Evolutionary conservation across 2,329 filamentous ascomycete genomes (phyloP).

Genomic region (Penicillium griseofulvum): DNA sequence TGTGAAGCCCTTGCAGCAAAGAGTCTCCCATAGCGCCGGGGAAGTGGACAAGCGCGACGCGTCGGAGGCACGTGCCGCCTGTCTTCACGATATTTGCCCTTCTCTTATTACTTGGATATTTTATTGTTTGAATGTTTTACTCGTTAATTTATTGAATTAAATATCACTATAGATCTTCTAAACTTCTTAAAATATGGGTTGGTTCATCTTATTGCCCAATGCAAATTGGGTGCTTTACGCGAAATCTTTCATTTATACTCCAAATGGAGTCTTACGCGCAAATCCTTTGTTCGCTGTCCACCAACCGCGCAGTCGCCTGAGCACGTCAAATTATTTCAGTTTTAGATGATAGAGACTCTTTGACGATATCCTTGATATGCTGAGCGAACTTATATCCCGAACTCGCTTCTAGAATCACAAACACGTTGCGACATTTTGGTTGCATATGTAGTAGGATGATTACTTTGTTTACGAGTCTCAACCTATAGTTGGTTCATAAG

Average conservation of each 20-base stretch:
- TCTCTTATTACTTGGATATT: neutral
- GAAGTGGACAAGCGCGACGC: slow-evolving; percentile 24
- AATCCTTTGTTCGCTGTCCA: neutral
- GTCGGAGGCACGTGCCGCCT: slow-evolving; percentile 27
- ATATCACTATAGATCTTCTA: neutral
- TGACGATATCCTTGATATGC: slow-evolving; percentile 27
- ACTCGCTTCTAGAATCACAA: slow-evolving; percentile 38
- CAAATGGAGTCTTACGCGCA: neutral
- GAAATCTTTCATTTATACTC: neutral
- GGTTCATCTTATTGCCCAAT: neutral
- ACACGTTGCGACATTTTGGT: neutral
- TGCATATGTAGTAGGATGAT: neutral
- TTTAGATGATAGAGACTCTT: slow-evolving; percentile 33
- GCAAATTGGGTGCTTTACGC: slow-evolving; percentile 1
- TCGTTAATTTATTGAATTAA: neutral
- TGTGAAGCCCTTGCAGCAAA: slow-evolving; percentile 15
- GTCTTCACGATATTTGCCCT: slow-evolving; percentile 18
- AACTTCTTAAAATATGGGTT: neutral
- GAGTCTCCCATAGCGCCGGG: slow-evolving; percentile 10
- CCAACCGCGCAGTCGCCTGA: neutral
- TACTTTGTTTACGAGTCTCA: neutral
- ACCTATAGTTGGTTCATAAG: neutral
- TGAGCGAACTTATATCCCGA: slow-evolving; percentile 31
- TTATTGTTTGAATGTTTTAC: neutral
- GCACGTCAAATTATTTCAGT: slow-evolving; percentile 8